Conservation (phyloP, 495 filamentous ascomycete species). For the Talaromyces trachyspermus region DNA sequence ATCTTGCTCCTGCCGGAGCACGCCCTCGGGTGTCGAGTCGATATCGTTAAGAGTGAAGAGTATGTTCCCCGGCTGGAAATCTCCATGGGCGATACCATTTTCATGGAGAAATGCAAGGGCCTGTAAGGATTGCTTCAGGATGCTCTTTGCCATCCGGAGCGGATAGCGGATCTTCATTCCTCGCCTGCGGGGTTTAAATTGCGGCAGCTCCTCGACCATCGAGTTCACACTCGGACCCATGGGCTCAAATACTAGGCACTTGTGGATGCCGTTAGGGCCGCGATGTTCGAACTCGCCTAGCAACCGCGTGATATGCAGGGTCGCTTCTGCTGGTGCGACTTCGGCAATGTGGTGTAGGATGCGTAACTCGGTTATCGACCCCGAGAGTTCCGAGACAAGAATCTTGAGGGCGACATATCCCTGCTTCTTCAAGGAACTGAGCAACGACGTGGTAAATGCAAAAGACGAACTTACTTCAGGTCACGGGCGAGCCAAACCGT, state of each 20-base stretch:
- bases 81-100: conserved; percentile 38
- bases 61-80: conserved; percentile 40
- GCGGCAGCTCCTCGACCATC: conserved; percentile 26
- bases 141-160: conserved; percentile 29
- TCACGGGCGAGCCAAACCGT: conserved; percentile 41
- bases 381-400: too few species aligned
- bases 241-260: conserved; percentile 41
- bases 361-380: too few species aligned
- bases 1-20: too few species aligned
- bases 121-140: conserved; percentile 32
- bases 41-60: conserved; percentile 23
- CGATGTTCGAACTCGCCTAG: conserved; percentile 34
- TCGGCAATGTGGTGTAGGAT: too few species aligned
- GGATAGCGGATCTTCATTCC: conserved; percentile 27
- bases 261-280: conserved; percentile 42
- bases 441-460: too few species aligned
- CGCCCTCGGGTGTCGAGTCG: too few species aligned
- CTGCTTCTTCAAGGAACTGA: conserved; percentile 14
- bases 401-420: too few species aligned
- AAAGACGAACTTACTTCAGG: conserved; percentile 14
- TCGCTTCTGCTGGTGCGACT: too few species aligned
- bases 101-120: conserved; percentile 34
- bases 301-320: conserved; percentile 30
- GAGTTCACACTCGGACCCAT: conserved; percentile 35
- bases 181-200: conserved; percentile 17